Evolutionary conservation across 2,329 filamentous ascomycete species (phyloP), one percentile per base, ranked within the genome.

Genomic region (Claviceps pusilla): DNA sequence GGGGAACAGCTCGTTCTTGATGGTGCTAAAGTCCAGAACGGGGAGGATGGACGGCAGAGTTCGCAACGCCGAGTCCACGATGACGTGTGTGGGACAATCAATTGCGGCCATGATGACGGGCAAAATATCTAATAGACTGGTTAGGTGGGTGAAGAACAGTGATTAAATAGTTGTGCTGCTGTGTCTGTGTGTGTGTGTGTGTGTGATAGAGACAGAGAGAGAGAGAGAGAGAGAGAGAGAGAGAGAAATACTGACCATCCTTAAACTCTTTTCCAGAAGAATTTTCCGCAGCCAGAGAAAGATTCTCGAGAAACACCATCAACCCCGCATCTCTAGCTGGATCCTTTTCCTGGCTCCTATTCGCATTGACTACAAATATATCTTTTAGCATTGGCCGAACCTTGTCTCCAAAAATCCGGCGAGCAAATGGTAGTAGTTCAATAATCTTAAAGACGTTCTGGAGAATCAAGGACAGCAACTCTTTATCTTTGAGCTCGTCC

Each of bases 1-100:
- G 0, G 93, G 93, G 67, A 98, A 98, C 1, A 98, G 77, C 58
- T 97, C 91, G 62, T 95, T 93, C 69, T 97, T 98, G 63, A 96
- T 90, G 0, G 91, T 97, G 60, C 86, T 94, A 61, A 96, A 97
- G 69, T 98, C 93, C 7, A 98, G 80, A 3, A 93, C 82, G 0
- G 89, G 88, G 5, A 97, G 72, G n/a, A 96, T 80, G 1, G 81
- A 76, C 2, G 89, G 84, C 5, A 98, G 71, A 33, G 84, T 87
- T 51, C 85, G 80, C 14, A 98, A 74, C 3, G 89, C 84, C 4
- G 87, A 86, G 69, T 97, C 93, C 0, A 96, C 86, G 16, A 98
- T 76, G 1, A 86, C 85, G 60, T 95, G 93, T 0, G 90, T 96
- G 0, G 88, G 79, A 10, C 89, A 95, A 62, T 95, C 89, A 54